Conservation (phyloP, 2,329 filamentous ascomycete species). For the Apiospora phragmitis region DNA sequence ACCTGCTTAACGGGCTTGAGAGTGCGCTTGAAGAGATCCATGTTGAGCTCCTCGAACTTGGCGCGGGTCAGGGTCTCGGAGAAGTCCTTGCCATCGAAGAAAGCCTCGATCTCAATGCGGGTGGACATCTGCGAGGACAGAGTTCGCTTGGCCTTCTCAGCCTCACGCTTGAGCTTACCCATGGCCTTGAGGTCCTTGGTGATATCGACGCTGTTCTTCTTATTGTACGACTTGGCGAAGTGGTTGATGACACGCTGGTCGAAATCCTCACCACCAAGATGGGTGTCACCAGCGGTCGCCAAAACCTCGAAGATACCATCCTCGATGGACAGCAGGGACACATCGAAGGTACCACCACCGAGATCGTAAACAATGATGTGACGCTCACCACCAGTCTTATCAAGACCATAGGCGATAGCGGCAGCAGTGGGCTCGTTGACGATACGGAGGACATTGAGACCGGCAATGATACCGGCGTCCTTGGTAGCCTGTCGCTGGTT, state of each 20-base stretch:
- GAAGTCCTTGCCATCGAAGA: conserved; percentile 96
- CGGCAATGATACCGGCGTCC: conserved; percentile 89
- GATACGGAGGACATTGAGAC: conserved; percentile 92
- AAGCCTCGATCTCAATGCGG: conserved; percentile 94
- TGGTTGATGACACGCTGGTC: conserved; percentile 96
- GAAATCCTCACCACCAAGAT: conserved; percentile 98
- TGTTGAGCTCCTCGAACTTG: conserved; percentile 99
- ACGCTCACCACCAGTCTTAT: conserved; percentile 80
- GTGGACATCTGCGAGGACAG: conserved; percentile 93
- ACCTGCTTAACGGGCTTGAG: conserved; percentile 99
- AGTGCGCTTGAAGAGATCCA: conserved; percentile 98
- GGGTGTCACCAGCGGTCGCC: conserved; percentile 94
- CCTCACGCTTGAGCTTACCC: conserved; percentile 99
- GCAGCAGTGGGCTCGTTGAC: conserved; percentile 96
- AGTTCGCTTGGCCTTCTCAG: conserved; percentile 98
- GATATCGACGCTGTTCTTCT: conserved; percentile 91
- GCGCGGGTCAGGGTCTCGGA: conserved; percentile 96
- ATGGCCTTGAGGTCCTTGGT: conserved; percentile 96
- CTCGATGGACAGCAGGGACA: conserved; percentile 88
- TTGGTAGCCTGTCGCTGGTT: conserved; percentile 96
- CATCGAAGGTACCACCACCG: conserved; percentile 93
- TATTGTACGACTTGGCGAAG: conserved; percentile 98
- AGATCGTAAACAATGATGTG: conserved; percentile 94
- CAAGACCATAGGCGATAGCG: conserved; percentile 90
- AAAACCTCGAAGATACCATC: conserved; percentile 92